Evolutionary conservation across 345 rosid genomes (phyloP), one percentile per base, ranked within the genome.

Genomic region (Brassica napus): DNA sequence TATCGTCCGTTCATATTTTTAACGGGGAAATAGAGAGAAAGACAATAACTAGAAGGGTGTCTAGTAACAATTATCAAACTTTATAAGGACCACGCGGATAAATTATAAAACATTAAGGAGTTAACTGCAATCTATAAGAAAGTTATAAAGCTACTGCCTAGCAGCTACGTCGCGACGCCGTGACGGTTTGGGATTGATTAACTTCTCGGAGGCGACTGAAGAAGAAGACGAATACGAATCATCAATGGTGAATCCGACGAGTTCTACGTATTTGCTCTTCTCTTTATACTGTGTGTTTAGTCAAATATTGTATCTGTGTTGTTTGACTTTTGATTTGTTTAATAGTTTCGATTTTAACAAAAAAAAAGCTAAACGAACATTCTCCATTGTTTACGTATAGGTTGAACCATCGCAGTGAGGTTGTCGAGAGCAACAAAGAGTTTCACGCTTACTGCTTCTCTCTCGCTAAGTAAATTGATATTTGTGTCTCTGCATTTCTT

Each of bases 401-500:
- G 80, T 61, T 31, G 9, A 58, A 24, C 32, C n/a, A 60, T 60
- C 39, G 23, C 15, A 7, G 4, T 68, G 68, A 58, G 2, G 23
- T 26, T 26, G 28, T 42, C 23, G 21, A 44, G 0, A 12, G 18
- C 23, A 70, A 1, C 58, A 52, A 70, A 7, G 74, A 74, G 64
- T 74, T 73, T n/a, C 62, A 57, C 61, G 68, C 62, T 65, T 85
- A 73, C 58, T 88, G 90, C 74, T 85, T 89, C 74, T 71, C 84
- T 34, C 92, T 92, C 71, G 86, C 97, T 14, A 84, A 90, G 97
- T 90, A 55, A 55, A 30, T 52, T n/a, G 1, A 5, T 39, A 2
- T 11, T 39, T 11, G 0, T 12, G 12, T 44, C 52, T 70, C 8
- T 21, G 14, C 44, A 15, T 15, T 26, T 72, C 34, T 8, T 10